Evolutionary conservation across 2,329 filamentous ascomycete species (phyloP).

Genomic region (Diplodia corticola): DNA sequence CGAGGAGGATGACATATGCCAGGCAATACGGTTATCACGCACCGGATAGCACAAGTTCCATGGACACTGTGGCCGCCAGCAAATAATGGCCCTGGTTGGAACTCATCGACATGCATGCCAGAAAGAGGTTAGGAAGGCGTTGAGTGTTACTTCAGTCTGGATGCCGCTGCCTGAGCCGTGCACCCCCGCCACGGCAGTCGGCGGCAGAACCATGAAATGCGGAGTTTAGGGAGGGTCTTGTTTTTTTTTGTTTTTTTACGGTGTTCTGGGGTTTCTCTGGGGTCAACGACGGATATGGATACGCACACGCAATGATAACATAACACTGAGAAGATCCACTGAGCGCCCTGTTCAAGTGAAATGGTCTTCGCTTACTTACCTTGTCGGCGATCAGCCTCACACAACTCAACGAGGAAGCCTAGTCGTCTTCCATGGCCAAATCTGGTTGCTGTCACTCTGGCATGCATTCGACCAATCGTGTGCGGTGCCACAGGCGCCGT

Average conservation of each 20-base stretch:
- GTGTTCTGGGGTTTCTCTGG: neutral
- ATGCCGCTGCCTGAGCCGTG: slow-evolving; percentile 14
- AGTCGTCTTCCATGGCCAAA: neutral
- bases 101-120: neutral
- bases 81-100: neutral
- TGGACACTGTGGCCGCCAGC: neutral
- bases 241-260: neutral
- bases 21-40: neutral
- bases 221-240: neutral
- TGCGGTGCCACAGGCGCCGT: neutral
- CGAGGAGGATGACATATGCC: slow-evolving; percentile 1
- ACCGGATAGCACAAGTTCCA: neutral
- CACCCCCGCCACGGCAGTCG: neutral
- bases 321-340: neutral
- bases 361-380: neutral
- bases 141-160: neutral
- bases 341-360: neutral
- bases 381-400: neutral
- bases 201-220: neutral
- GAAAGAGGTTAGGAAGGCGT: neutral
- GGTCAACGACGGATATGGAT: neutral
- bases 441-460: neutral
- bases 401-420: neutral
- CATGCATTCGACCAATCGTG: neutral
- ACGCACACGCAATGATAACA: neutral